Evolutionary conservation across 2,329 filamentous ascomycete species (phyloP).

Genomic region (Colletotrichum aenigma): DNA sequence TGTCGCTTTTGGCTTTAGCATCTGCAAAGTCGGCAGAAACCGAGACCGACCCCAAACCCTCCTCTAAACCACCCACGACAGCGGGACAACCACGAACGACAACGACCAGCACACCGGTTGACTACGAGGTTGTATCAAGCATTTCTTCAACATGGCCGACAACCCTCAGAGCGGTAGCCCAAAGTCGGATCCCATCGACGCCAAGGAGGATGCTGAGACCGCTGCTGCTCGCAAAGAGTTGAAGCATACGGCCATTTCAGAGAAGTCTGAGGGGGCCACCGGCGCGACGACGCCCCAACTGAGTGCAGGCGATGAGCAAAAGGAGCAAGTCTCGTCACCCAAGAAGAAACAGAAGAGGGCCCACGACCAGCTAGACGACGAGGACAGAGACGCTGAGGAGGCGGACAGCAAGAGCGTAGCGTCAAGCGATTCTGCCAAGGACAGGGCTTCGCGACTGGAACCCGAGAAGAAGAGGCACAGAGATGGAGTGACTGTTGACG

Average conservation of each 20-base stretch:
- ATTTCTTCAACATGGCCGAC: slow-evolving; percentile 44
- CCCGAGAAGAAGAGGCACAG: slow-evolving; percentile 70
- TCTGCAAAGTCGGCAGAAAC: not conserved
- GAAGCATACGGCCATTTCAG: slow-evolving; percentile 68
- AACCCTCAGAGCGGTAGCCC: slow-evolving; percentile 46
- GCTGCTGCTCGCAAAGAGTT: slow-evolving; percentile 68
- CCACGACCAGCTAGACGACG: slow-evolving; percentile 59
- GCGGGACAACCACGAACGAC: not conserved
- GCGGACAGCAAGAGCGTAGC: slow-evolving; percentile 47
- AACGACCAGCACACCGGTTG: not conserved
- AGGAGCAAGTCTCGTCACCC: slow-evolving; percentile 60
- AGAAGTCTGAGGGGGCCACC: slow-evolving; percentile 35
- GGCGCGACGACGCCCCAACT: slow-evolving; percentile 28
- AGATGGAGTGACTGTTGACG: slow-evolving; percentile 45
- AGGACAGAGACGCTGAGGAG: slow-evolving; percentile 44
- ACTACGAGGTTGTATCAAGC: not conserved
- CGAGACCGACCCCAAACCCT: not conserved
- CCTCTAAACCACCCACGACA: not conserved
- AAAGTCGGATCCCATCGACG: slow-evolving; percentile 37
- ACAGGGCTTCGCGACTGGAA: slow-evolving; percentile 51
- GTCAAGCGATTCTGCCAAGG: slow-evolving; percentile 50
- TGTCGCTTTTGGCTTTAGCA: not conserved
- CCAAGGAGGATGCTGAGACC: slow-evolving; percentile 66
- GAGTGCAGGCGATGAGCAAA: slow-evolving; percentile 41
- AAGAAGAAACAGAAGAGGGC: slow-evolving; percentile 71